phyloP scores from a whole-genome alignment of 2,329 filamentous ascomycete species.

The Trichoderma oligosporum region DNA sequence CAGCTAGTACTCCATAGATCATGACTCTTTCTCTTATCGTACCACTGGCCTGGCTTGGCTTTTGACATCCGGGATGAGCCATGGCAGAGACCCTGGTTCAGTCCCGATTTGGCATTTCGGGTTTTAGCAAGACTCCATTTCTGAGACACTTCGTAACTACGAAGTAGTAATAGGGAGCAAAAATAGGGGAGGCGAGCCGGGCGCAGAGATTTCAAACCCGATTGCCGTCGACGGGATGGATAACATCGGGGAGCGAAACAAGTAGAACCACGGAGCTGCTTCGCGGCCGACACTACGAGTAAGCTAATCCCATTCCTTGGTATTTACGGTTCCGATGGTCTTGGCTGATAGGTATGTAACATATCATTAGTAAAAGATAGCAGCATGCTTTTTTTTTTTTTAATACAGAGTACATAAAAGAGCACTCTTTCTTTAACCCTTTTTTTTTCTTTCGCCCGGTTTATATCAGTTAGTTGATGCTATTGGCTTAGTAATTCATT shows the following conservation, averaged over 20 bases:
- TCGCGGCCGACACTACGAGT: no score
- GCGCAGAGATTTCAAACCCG: constrained; percentile 11
- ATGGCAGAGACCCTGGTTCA: neutral
- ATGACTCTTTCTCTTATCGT: neutral
- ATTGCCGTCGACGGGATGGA: neutral
- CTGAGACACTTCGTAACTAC: neutral
- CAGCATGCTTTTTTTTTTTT: no score
- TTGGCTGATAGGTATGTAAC: no score
- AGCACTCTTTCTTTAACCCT: neutral
- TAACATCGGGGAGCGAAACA: constrained; percentile 3
- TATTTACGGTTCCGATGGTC: no score
- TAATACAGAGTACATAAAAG: neutral
- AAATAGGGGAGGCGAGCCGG: neutral
- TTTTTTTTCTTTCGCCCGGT: neutral
- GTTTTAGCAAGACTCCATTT: constrained; percentile 1
- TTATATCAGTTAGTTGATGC: neutral
- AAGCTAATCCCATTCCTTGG: no score
- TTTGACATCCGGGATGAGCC: neutral
- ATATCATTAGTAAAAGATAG: no score
- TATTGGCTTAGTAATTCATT: no score
- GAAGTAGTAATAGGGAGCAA: neutral
- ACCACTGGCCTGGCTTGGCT: neutral
- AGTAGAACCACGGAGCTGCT: neutral
- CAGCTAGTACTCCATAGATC: no score
- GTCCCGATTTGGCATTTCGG: neutral